Conservation (phyloP, 1,284 basidiomycete species). For the Pseudozyma flocculosa region DNA sequence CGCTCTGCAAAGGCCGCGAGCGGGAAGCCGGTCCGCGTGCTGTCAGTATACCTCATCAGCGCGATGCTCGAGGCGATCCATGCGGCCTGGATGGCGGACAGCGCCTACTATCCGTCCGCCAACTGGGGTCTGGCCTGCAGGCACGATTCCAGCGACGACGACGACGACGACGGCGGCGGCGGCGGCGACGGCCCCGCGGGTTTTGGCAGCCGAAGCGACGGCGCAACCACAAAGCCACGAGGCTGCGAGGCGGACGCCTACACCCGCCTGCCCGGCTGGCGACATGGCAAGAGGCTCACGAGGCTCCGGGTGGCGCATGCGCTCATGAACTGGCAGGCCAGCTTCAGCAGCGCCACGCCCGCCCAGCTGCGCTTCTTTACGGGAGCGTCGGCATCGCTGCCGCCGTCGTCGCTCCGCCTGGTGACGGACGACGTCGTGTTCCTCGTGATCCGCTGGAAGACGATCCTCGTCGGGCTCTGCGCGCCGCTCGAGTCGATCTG, state of each 20-base stretch:
- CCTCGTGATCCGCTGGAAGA: slow-evolving; percentile 23
- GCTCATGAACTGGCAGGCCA: slow-evolving; percentile 34
- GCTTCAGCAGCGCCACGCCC: slow-evolving; percentile 12
- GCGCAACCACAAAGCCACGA: too few species aligned
- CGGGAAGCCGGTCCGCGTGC: too few species aligned
- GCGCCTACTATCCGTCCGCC: slow-evolving; percentile 16
- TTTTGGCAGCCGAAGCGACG: too few species aligned
- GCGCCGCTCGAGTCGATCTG: slow-evolving; percentile 19
- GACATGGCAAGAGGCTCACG: slow-evolving; percentile 13
- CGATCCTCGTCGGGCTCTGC: slow-evolving; percentile 20
- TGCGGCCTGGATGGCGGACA: slow-evolving; percentile 31
- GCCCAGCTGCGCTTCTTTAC: too few species aligned
- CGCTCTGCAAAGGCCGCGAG: too few species aligned
- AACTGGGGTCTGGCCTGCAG: slow-evolving; percentile 10
- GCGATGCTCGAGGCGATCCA: slow-evolving; percentile 22
- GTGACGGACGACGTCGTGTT: slow-evolving; percentile 19
- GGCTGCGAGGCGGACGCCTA: too few species aligned
- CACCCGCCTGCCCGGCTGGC: slow-evolving; percentile 20
- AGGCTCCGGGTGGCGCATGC: slow-evolving; percentile 20
- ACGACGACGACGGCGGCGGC: slow-evolving; percentile 6
- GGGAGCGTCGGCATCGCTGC: slow-evolving; percentile 1
- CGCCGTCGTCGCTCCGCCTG: slow-evolving; percentile 5
- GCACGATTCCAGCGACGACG: slow-evolving; percentile 1
- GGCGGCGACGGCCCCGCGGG: too few species aligned
- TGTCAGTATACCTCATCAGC: slow-evolving; percentile 6